Evolutionary conservation across 352 stramenopile genomes (phyloP).

Genomic region (Paralagenidium karlingii): DNA sequence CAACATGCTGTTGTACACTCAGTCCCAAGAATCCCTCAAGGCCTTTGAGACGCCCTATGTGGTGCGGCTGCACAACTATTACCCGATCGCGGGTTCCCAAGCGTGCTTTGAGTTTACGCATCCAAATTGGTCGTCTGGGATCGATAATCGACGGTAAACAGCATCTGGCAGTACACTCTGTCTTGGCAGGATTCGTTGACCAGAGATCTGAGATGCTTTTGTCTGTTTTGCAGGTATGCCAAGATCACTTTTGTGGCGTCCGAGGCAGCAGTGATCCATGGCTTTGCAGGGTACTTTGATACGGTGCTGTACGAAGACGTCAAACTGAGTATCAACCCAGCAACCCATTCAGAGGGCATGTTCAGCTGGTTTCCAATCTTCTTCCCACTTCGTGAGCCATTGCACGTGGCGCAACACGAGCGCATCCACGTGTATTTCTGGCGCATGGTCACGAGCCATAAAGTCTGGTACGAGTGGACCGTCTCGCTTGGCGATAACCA

Average conservation of each 20-base stretch:
- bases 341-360: slow-evolving; percentile 94
- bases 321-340: slow-evolving; percentile 91
- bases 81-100: slow-evolving; percentile 73
- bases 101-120: slow-evolving; percentile 92
- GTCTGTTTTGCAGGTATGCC: too few relatives aligned
- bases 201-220: background rate
- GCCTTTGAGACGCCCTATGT: slow-evolving; percentile 96
- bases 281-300: slow-evolving; percentile 95
- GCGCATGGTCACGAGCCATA: slow-evolving; percentile 71
- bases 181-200: background rate
- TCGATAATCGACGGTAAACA: slow-evolving; percentile 79
- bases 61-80: slow-evolving; percentile 90
- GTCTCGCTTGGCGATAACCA: slow-evolving; percentile 34
- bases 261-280: slow-evolving; percentile 79
- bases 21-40: slow-evolving; percentile 53
- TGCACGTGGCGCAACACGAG: slow-evolving; percentile 72
- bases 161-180: background rate
- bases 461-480: slow-evolving; percentile 99
- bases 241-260: slow-evolving; percentile 39
- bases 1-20: background rate
- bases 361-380: slow-evolving; percentile 99
- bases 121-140: slow-evolving; percentile 52
- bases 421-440: slow-evolving; percentile 87
- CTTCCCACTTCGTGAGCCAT: slow-evolving; percentile 89
- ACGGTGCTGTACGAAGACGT: slow-evolving; percentile 90